Evolutionary conservation across 2,329 filamentous ascomycete species (phyloP).

Genomic region (Rhynchosporium secalis): DNA sequence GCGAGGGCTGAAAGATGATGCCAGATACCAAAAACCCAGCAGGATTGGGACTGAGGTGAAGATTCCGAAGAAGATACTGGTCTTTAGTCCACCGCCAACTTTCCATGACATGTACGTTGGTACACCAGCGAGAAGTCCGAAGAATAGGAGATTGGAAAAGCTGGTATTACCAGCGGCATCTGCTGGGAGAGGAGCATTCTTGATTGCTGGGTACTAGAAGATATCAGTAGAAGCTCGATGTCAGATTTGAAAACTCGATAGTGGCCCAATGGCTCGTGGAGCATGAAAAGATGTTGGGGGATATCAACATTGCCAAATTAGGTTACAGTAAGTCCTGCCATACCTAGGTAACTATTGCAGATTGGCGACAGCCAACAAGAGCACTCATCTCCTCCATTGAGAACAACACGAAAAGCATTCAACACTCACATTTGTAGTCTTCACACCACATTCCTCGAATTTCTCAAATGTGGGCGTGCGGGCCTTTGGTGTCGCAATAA

Average conservation of each 20-base stretch:
- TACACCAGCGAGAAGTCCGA: conserved; percentile 66
- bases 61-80: conserved; percentile 80
- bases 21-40: conserved; percentile 76
- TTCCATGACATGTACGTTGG: conserved; percentile 83
- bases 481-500: conserved; percentile 58
- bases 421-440: conserved; percentile 52
- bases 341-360: not conserved
- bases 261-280: not conserved
- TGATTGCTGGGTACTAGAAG: conserved; percentile 77
- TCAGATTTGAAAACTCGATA: conserved; percentile 9
- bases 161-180: conserved; percentile 80
- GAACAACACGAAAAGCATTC: conserved; percentile 1
- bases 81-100: conserved; percentile 82
- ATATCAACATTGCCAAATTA: too few species aligned
- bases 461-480: conserved; percentile 51
- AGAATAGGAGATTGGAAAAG: conserved; percentile 82
- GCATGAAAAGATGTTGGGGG: not conserved
- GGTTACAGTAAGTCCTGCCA: too few species aligned
- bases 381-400: not conserved
- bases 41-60: conserved; percentile 79
- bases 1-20: conserved; percentile 79
- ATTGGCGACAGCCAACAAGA: not conserved
- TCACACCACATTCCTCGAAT: conserved; percentile 55
- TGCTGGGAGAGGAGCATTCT: conserved; percentile 90
- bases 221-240: conserved; percentile 34